Conservation (phyloP, 192 early-diverging fungal genomes). For the Backusella luteola region DNA sequence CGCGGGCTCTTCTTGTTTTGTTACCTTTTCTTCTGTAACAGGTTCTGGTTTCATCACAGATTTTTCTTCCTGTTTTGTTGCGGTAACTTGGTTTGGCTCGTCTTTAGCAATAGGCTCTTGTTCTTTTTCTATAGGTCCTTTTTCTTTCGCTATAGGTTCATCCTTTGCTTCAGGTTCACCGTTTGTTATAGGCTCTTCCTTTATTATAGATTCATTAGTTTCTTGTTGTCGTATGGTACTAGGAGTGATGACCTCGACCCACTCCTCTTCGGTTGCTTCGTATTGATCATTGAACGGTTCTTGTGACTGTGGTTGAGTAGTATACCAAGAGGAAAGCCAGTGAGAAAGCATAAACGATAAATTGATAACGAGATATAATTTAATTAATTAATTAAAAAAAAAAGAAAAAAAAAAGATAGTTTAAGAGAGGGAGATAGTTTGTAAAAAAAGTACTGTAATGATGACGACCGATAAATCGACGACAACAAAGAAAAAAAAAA, state of each 20-base stretch:
- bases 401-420: background rate
- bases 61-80: too few relatives aligned
- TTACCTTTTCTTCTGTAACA: background rate
- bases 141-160: background rate
- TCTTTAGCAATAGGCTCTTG: too few relatives aligned
- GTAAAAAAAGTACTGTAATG: background rate
- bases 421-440: background rate
- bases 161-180: background rate
- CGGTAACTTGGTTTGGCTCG: too few relatives aligned
- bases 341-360: constrained; percentile 15
- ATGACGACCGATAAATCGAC: constrained; percentile 4
- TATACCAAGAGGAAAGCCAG: constrained; percentile 15
- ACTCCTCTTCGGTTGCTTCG: constrained; percentile 7
- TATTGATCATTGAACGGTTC: constrained; percentile 10
- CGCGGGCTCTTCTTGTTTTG: background rate
- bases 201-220: background rate
- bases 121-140: too few relatives aligned
- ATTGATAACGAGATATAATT: background rate
- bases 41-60: too few relatives aligned
- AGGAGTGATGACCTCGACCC: constrained; percentile 11
- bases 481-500: constrained; percentile 15
- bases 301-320: constrained; percentile 9
- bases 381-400: constrained; percentile 18
- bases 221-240: background rate
- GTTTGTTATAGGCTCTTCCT: background rate